Evolutionary conservation across 1,139 yeast genomes (phyloP).

Genomic region (Candida buenavistaensis): DNA sequence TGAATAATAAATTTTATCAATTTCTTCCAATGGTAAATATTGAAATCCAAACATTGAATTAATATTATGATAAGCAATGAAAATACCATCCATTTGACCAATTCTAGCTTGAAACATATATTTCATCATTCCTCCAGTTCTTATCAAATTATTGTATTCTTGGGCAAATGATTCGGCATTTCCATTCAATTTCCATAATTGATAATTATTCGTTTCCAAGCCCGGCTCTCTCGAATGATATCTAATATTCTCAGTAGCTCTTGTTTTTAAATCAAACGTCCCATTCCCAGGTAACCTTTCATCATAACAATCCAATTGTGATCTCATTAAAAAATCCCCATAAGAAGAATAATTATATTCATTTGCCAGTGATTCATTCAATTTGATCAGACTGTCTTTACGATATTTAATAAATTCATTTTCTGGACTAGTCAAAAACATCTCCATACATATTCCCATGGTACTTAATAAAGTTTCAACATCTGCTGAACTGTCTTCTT

Average conservation of each 20-base stretch:
- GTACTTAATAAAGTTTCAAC: slow-evolving; percentile 70
- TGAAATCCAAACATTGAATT: slow-evolving; percentile 85
- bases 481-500: slow-evolving; percentile 68
- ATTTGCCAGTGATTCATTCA: slow-evolving; percentile 22
- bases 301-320: slow-evolving; percentile 88
- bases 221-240: slow-evolving; percentile 71
- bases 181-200: slow-evolving; percentile 62
- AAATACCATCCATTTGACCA: slow-evolving; percentile 97
- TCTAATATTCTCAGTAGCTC: slow-evolving; percentile 87
- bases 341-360: slow-evolving; percentile 71
- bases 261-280: slow-evolving; percentile 85
- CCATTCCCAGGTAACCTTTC: slow-evolving; percentile 84
- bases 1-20: slow-evolving; percentile 52
- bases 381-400: slow-evolving; percentile 13
- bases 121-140: slow-evolving; percentile 74
- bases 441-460: slow-evolving; percentile 78
- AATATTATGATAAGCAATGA: slow-evolving; percentile 86
- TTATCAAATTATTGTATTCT: slow-evolving; percentile 72
- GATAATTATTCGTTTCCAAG: slow-evolving; percentile 54
- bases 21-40: slow-evolving; percentile 71
- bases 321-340: slow-evolving; percentile 75
- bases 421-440: slow-evolving; percentile 63
- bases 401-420: slow-evolving; percentile 38
- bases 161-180: slow-evolving; percentile 74
- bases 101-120: slow-evolving; percentile 90